A percentile compares a stretch with the other conserved stretches of the same genome.
These are phyloP conservation scores for Candida neerlandica DNA, from an alignment of 1,139 yeast genomes.

Conservation along the genomic window DNA sequence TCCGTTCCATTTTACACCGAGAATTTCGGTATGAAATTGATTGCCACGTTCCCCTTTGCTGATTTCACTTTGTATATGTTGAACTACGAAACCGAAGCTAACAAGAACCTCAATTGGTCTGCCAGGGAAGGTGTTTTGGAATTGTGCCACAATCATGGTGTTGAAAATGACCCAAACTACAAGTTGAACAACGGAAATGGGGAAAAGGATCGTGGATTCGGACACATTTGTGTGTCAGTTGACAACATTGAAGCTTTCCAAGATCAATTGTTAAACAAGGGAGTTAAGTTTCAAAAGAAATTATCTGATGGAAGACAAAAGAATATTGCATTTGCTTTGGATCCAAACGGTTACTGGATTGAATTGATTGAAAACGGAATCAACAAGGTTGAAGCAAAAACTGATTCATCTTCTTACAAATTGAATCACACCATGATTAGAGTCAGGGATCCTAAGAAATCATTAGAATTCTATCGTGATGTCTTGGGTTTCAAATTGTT, in stretches of 20 bases:
- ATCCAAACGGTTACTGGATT: slow-evolving; percentile 97
- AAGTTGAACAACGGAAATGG: slow-evolving; percentile 78
- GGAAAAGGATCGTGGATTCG: slow-evolving; percentile 86
- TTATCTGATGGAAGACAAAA: slow-evolving; percentile 88
- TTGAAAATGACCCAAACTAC: slow-evolving; percentile 61
- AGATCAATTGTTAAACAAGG: slow-evolving; percentile 53
- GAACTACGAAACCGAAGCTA: slow-evolving; percentile 55
- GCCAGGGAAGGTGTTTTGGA: slow-evolving; percentile 80
- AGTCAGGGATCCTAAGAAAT: slow-evolving; percentile 77
- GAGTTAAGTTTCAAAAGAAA: slow-evolving; percentile 79
- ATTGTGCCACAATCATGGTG: slow-evolving; percentile 79
- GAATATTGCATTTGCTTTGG: slow-evolving; percentile 90
- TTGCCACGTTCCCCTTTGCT: slow-evolving; percentile 55
- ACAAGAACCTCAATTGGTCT: slow-evolving; percentile 48
- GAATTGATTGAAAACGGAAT: slow-evolving; percentile 74
- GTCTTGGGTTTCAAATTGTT: slow-evolving; percentile 79
- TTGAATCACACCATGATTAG: slow-evolving; percentile 94
- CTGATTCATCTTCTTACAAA: slow-evolving; percentile 50
- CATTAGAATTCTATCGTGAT: slow-evolving; percentile 75
- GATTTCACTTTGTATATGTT: slow-evolving; percentile 72
- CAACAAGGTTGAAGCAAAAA: slow-evolving; percentile 38
- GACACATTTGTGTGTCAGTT: slow-evolving; percentile 88
- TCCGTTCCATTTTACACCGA: slow-evolving; percentile 74
- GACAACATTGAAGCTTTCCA: slow-evolving; percentile 73
- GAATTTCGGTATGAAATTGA: slow-evolving; percentile 71